Evolutionary conservation across 768 basidiomycete genomes (phyloP), one percentile per base, ranked within the genome.

Genomic region (Gautieria morchelliformis): DNA sequence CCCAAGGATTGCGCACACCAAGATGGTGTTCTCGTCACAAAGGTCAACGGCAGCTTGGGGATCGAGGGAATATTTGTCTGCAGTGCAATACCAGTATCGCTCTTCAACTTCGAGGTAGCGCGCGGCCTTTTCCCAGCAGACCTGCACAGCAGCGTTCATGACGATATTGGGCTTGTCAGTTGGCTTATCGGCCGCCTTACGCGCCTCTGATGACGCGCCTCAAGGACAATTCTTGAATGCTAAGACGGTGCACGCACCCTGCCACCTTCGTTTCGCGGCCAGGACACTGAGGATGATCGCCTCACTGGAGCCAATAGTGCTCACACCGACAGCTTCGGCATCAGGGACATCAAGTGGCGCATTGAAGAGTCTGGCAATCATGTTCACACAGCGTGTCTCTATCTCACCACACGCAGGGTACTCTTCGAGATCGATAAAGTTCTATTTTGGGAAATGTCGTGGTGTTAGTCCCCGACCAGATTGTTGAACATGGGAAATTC

Each of bases 251-350:
- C n/a, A 53, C 49, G 17, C 19, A 58, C 58, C 60, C 75, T 79
- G 83, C 84, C 86, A 87, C 9, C 76, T 70, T 65, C 80, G 78
- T 69, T 87, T 87, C 71, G 84, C 72, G 0, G 85, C 83, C 10
- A 89, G 68, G 14, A 83, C 83, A n/a, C 81, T 83, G 9, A 86
- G 79, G 77, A 82, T 81, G 68, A 85, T 84, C 1, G 83, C 84
- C 67, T 86, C 83, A 14, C 77, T 81, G 0, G 78, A 80, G 3
- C 83, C 83, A 5, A 82, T 82, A 10, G 83, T 84, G 11, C 82
- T 79, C 0, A 81, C 82, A 12, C 84, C 84, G 42, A 84, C 75
- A 2, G 75, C 82, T 55, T 80, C 74, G 33, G 71, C 68, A 40
- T 49, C 42, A 20, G 56, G 56, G 4, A 50, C 48, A 2, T 71